phyloP scores from a whole-genome alignment of 768 basidiomycete genomes.

The Rhodotorula sphaerocarpa region DNA sequence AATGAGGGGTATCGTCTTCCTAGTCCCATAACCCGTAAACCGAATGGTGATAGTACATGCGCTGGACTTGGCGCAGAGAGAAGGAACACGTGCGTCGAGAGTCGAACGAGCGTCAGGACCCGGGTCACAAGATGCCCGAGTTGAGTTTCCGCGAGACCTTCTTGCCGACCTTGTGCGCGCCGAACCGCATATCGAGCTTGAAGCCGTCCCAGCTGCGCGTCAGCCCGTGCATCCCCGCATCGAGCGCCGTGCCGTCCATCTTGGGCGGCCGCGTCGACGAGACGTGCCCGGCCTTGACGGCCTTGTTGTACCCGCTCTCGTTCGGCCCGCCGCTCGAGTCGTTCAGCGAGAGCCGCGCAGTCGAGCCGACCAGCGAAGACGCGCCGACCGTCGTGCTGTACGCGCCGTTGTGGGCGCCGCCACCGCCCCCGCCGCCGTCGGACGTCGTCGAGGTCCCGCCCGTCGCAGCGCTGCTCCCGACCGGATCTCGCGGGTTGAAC shows the following conservation, averaged over 20 bases:
- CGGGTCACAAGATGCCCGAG: not conserved
- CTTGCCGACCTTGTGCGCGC: conserved; percentile 26
- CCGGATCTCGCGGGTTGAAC: conserved; percentile 8
- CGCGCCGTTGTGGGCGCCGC: too few relatives aligned
- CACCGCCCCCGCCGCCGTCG: not conserved
- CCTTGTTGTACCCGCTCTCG: conserved; percentile 31
- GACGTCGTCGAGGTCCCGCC: not conserved
- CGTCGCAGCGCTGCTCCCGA: not conserved
- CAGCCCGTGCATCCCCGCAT: conserved; percentile 34
- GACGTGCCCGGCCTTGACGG: conserved; percentile 7
- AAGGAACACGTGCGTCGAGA: too few relatives aligned
- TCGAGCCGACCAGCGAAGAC: conserved; percentile 19
- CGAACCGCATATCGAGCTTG: conserved; percentile 32
- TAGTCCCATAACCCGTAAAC: too few relatives aligned
- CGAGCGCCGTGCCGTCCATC: conserved; percentile 23
- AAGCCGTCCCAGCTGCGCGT: conserved; percentile 32
- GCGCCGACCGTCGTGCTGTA: not conserved
- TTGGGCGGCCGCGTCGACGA: conserved; percentile 12
- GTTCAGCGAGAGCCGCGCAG: conserved; percentile 11
- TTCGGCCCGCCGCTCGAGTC: not conserved
- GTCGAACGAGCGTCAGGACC: too few relatives aligned
- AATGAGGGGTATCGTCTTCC: too few relatives aligned
- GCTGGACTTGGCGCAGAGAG: too few relatives aligned
- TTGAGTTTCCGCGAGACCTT: conserved; percentile 18
- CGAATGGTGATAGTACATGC: too few relatives aligned